Conservation (phyloP, 441 rosid species). For the Viola pubescens region DNA sequence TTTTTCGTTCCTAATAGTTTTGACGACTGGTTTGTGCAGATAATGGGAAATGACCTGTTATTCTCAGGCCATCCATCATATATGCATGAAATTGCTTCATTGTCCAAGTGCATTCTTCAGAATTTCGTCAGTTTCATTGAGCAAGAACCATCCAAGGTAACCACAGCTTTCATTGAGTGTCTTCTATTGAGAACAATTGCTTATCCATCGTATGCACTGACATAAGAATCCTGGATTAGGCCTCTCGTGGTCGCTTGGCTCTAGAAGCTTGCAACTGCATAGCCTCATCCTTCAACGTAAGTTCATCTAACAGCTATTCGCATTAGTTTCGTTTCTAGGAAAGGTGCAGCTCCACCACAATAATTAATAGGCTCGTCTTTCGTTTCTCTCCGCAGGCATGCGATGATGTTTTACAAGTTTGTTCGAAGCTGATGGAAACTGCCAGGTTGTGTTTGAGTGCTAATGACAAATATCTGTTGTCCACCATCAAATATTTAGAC, state of each 20-base stretch:
- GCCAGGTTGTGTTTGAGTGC: constrained; percentile 45
- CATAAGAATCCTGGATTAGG: constrained; percentile 31
- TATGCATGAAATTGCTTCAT: constrained; percentile 39
- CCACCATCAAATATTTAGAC: constrained; percentile 43
- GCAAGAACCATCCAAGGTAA: constrained; percentile 63
- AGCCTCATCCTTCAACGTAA: constrained; percentile 56
- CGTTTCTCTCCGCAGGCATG: constrained; percentile 38
- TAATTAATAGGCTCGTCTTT: neutral
- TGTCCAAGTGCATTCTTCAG: constrained; percentile 33
- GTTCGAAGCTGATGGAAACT: constrained; percentile 59
- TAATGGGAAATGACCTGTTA: constrained; percentile 47
- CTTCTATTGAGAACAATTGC: neutral
- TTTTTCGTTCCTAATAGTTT: neutral
- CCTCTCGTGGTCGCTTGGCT: constrained; percentile 61
- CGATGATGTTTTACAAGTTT: constrained; percentile 33
- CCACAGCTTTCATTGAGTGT: constrained; percentile 5
- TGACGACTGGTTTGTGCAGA: constrained; percentile 30
- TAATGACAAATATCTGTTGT: constrained; percentile 42
- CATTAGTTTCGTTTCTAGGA: too few relatives aligned
- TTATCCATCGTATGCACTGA: constrained; percentile 14
- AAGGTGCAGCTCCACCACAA: too few relatives aligned
- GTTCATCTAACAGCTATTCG: constrained; percentile 5
- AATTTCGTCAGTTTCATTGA: constrained; percentile 46
- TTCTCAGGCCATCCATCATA: constrained; percentile 66
- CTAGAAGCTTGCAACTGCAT: constrained; percentile 89